Evolutionary conservation across 768 basidiomycete genomes (phyloP).

Genomic region (Lactarius deliciosus): DNA sequence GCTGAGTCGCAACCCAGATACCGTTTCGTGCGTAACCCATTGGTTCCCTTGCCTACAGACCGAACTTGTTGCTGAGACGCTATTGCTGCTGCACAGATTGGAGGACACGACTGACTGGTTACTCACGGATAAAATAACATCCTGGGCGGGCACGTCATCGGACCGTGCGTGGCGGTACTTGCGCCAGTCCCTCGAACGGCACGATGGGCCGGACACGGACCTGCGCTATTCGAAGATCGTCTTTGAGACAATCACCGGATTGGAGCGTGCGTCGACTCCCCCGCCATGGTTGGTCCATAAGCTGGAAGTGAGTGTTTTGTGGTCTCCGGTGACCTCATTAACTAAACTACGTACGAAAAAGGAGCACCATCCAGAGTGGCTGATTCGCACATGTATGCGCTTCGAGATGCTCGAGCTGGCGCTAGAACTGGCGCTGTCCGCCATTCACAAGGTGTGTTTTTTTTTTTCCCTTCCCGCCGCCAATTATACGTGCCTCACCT

Average conservation of each 20-base stretch:
- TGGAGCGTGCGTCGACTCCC: conserved; percentile 57
- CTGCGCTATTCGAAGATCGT: conserved; percentile 74
- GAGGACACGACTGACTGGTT: conserved; percentile 82
- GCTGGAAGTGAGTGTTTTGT: conserved; percentile 54
- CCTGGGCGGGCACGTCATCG: conserved; percentile 79
- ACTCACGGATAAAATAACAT: conserved; percentile 71
- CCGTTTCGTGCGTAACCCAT: conserved; percentile 49
- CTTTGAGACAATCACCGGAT: conserved; percentile 71
- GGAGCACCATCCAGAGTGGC: conserved; percentile 78
- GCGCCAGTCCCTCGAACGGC: conserved; percentile 70
- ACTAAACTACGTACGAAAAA: conserved; percentile 32
- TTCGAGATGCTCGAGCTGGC: conserved; percentile 81
- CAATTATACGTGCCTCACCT: neutral
- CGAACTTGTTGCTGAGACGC: conserved; percentile 9
- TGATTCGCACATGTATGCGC: conserved; percentile 74
- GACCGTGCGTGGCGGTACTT: conserved; percentile 89
- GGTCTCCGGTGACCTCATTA: neutral
- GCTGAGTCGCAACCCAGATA: conserved; percentile 61
- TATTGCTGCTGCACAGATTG: conserved; percentile 45
- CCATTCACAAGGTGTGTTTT: conserved; percentile 67
- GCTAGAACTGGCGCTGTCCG: conserved; percentile 64
- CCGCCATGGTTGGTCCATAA: conserved; percentile 83
- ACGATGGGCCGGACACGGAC: conserved; percentile 72
- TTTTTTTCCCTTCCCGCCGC: neutral
- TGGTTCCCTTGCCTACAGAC: conserved; percentile 1